A percentile compares a stretch with the other conserved stretches of the same genome.
phyloP scores from a whole-genome alignment of 2,329 filamentous ascomycete genomes.

The Fusarium vanettenii region DNA sequence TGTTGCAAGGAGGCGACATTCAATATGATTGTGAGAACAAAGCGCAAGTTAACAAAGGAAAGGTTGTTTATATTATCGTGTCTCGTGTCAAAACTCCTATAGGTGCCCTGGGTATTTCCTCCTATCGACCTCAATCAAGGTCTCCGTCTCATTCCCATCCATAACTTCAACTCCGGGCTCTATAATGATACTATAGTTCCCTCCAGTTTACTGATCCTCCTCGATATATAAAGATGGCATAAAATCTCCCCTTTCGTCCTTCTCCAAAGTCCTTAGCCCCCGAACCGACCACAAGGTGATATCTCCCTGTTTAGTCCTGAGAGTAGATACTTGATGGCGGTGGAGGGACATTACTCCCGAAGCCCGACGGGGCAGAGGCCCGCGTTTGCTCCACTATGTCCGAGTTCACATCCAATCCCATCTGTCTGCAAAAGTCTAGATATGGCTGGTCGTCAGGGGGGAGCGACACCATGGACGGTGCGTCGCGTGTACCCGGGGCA shows the following conservation, averaged over 20 bases:
- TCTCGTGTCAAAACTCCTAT: not conserved
- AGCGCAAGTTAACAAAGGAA: not conserved
- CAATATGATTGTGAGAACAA: not conserved
- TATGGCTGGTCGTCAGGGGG: slow-evolving; percentile 13
- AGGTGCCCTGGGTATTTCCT: not conserved
- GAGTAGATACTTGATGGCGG: not conserved
- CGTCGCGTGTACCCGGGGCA: not conserved
- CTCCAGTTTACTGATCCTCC: not conserved
- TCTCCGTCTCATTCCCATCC: not conserved
- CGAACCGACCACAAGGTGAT: not conserved
- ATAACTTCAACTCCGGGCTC: not conserved
- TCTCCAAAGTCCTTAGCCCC: not conserved
- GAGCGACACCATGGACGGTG: not conserved
- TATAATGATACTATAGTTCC: not conserved
- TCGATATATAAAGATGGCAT: not conserved
- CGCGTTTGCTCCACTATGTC: not conserved
- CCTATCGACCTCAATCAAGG: not conserved
- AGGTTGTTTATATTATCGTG: not conserved
- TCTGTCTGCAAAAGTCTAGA: slow-evolving; percentile 19
- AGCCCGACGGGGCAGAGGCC: not conserved
- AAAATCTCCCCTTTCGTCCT: not conserved
- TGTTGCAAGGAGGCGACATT: not conserved
- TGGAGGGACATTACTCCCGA: not conserved
- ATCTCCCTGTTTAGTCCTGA: not conserved
- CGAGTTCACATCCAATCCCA: not conserved